Base-by-base conservation (phyloP, 768 basidiomycete genomes). In the Plicaturopsis crispa region DNA sequence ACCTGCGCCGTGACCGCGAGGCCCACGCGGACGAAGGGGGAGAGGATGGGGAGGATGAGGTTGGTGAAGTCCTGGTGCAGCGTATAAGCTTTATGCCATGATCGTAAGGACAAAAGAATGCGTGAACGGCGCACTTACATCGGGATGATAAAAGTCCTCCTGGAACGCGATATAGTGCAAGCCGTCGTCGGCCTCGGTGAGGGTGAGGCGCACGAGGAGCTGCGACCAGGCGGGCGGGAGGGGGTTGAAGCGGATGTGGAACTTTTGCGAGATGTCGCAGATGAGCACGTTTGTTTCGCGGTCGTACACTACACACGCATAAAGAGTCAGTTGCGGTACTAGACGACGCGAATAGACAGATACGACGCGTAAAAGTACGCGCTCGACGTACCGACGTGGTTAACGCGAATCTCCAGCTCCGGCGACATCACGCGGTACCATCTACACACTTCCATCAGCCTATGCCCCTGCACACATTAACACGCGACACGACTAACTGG, bases 341-440 rank as follows among this genome's bases (percentile, higher is more conserved):
- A 39, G 21, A 14, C 17, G 23, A 24, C 13, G 23, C 17, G 21
- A n/a, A 30, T 23, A 16, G 6, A 2, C 20, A 13, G 14, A 11
- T 28, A 14, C 17, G 24, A 24, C 24, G 17, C 4, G 7, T 6
- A 14, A 23, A n/a, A 11, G 8, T 38, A 17, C 7, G 3, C 11
- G 40, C 18, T 35, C 34, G 21, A 61, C 71, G 57, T 39, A 73
- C 75, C 63, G 40, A 75, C 61, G 38, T 52, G 63, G 6, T 59
- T 51, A 2, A 77, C 60, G 2, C 60, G 43, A 24, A 72, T 46
- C 6, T 67, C 53, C 17, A 72, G 62, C 17, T 53, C 46, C 0
- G 79, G 80, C 10, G 76, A 80, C 51, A 79, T 54, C 23, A 82
- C 61, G 35, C 80, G 73, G 52, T 79, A 78, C 76, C 78, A 82